Conservation (phyloP, 345 rosid species). For the Excoecaria agallocha region DNA sequence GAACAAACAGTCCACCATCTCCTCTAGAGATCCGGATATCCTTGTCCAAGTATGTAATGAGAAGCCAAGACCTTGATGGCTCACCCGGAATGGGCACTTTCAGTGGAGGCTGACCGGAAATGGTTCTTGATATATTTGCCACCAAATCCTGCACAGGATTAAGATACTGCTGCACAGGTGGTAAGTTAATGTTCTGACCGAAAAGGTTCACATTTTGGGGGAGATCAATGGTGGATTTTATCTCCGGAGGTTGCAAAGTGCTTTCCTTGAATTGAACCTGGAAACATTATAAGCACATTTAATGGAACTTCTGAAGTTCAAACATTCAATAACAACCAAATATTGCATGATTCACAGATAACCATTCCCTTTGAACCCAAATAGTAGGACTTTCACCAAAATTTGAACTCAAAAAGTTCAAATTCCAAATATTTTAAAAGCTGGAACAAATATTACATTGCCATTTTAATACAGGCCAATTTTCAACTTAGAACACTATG, state of each 20-base stretch:
- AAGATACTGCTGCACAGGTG: constrained; percentile 70
- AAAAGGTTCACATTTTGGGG: constrained; percentile 61
- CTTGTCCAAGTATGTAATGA: constrained; percentile 77
- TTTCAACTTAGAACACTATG: too few relatives aligned
- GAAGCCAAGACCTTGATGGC: constrained; percentile 73
- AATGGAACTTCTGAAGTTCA: neutral
- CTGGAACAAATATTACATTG: too few relatives aligned
- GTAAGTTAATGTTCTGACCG: constrained; percentile 70
- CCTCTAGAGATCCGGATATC: constrained; percentile 92
- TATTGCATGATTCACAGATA: neutral
- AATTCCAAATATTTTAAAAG: neutral
- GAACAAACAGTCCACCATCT: constrained; percentile 94
- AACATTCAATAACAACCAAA: neutral
- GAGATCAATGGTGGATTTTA: constrained; percentile 68
- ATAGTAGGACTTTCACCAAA: too few relatives aligned
- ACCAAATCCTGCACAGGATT: constrained; percentile 73
- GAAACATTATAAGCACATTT: constrained; percentile 12
- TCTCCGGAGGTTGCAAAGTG: constrained; percentile 71
- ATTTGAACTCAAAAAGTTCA: too few relatives aligned
- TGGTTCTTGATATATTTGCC: constrained; percentile 55
- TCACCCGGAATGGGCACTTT: constrained; percentile 81
- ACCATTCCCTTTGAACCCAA: neutral
- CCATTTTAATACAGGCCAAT: too few relatives aligned
- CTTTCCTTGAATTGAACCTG: constrained; percentile 95
- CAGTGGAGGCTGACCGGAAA: constrained; percentile 81